Conservation (phyloP, 2,329 filamentous ascomycete species). For the Fusarium nygamai region DNA sequence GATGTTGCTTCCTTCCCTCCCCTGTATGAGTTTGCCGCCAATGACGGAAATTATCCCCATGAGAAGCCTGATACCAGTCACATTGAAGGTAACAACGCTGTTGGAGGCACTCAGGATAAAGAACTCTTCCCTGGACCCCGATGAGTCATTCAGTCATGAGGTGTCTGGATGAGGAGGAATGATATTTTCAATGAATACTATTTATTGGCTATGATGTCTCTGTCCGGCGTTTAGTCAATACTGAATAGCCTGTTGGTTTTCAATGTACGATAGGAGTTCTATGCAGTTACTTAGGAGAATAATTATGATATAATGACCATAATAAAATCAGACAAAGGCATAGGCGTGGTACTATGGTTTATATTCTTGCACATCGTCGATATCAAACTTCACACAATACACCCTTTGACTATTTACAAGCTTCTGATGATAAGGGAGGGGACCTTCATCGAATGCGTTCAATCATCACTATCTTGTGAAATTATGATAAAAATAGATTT, state of each 20-base stretch:
- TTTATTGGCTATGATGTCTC: fast-evolving
- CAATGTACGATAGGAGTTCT: fast-evolving
- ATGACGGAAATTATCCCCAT: slow-evolving; percentile 26
- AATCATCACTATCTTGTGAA: too few relatives aligned
- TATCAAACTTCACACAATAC: background rate
- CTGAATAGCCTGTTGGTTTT: fast-evolving
- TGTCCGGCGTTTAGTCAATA: fast-evolving
- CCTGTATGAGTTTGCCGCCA: slow-evolving; percentile 44
- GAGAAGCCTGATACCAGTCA: slow-evolving; percentile 27
- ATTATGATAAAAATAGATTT: too few relatives aligned
- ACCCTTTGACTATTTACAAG: too few relatives aligned
- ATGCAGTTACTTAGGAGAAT: fast-evolving
- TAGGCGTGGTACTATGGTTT: fast-evolving
- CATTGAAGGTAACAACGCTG: background rate
- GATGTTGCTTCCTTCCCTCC: slow-evolving; percentile 46
- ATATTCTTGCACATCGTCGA: fast-evolving
- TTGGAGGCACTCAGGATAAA: background rate
- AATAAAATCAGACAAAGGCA: fast-evolving
- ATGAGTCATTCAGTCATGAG: background rate
- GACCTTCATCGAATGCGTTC: background rate
- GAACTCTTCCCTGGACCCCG: background rate
- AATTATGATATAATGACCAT: background rate
- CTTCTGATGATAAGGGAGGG: too few relatives aligned
- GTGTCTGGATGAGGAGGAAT: background rate
- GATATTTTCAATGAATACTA: fast-evolving